Percentiles rank a stretch among this genome's conserved stretches.
Conservation (phyloP, 225 moss, liverwort and hornwort species). For the Takakia lepidozioides region DNA sequence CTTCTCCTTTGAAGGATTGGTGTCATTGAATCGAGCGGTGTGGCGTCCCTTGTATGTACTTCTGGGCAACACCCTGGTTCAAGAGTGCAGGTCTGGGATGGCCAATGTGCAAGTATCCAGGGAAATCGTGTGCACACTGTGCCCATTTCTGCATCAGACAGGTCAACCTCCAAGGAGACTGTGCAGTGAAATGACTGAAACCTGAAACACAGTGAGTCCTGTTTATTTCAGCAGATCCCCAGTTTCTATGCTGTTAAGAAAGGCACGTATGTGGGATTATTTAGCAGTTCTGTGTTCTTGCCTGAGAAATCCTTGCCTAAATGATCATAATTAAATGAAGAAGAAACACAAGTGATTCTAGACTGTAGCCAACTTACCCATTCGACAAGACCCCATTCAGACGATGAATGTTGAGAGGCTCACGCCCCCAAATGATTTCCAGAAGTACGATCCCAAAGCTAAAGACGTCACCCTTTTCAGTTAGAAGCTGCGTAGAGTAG, state of each 20-base stretch:
- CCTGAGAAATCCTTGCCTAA: conserved; percentile 22
- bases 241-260: too few relatives aligned
- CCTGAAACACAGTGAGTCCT: too few relatives aligned
- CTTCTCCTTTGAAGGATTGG: conserved; percentile 86
- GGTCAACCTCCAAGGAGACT: conserved; percentile 59
- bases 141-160: conserved; percentile 82
- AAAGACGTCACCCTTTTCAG: too few relatives aligned
- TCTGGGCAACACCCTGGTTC: conserved; percentile 81
- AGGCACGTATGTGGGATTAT: too few relatives aligned
- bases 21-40: conserved; percentile 84
- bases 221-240: conserved; percentile 26
- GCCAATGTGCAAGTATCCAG: conserved; percentile 82
- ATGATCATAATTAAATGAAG: conserved; percentile 87
- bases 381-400: conserved; percentile 34
- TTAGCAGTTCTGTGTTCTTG: conserved; percentile 9
- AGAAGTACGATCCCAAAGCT: too few relatives aligned
- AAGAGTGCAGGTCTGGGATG: conserved; percentile 89
- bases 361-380: conserved; percentile 74
- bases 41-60: conserved; percentile 77
- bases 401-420: too few relatives aligned
- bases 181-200: too few relatives aligned
- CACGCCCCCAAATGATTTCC: too few relatives aligned
- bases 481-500: too few relatives aligned
- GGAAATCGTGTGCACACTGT: conserved; percentile 93
- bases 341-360: conserved; percentile 40